A percentile compares a stretch with the other conserved stretches of the same genome.
Conservation (phyloP, 129 eudicot species). For the Centella asiatica region DNA sequence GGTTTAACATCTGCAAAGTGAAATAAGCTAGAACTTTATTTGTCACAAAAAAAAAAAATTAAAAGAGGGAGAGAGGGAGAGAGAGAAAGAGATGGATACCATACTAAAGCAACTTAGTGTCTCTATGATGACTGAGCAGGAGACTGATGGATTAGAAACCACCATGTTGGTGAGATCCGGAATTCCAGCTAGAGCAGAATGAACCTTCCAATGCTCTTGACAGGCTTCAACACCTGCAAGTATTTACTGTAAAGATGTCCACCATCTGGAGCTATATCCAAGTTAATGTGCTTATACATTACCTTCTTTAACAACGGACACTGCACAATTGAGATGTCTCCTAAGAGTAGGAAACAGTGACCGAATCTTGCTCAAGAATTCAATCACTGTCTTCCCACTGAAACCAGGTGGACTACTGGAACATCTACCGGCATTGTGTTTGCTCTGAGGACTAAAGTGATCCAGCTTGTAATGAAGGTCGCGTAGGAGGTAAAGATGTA, state of each 20-base stretch:
- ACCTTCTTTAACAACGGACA: constrained; percentile 42
- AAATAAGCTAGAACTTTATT: constrained; percentile 10
- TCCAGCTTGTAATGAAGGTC: constrained; percentile 70
- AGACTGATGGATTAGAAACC: constrained; percentile 37
- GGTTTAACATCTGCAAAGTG: constrained; percentile 47
- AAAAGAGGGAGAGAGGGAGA: not conserved
- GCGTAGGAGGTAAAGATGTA: constrained; percentile 59
- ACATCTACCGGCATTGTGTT: constrained; percentile 27
- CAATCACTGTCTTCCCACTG: constrained; percentile 25
- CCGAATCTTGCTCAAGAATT: constrained; percentile 43
- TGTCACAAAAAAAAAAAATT: not conserved
- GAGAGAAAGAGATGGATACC: constrained; percentile 25
- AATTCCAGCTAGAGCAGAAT: constrained; percentile 53
- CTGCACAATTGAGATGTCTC: constrained; percentile 45
- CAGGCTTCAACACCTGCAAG: constrained; percentile 51
- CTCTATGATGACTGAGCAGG: constrained; percentile 49
- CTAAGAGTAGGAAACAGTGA: constrained; percentile 46
- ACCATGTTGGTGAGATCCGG: constrained; percentile 40
- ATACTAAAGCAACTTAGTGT: constrained; percentile 57
- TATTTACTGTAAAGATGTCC: constrained; percentile 9
- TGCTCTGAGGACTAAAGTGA: constrained; percentile 31
- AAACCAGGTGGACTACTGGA: constrained; percentile 32
- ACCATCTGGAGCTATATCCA: constrained; percentile 8
- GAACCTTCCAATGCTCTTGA: constrained; percentile 65
- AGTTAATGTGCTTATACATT: constrained; percentile 12